Evolutionary conservation across 2,329 filamentous ascomycete genomes (phyloP).

Genomic region (Fragosphaeria purpurea): DNA sequence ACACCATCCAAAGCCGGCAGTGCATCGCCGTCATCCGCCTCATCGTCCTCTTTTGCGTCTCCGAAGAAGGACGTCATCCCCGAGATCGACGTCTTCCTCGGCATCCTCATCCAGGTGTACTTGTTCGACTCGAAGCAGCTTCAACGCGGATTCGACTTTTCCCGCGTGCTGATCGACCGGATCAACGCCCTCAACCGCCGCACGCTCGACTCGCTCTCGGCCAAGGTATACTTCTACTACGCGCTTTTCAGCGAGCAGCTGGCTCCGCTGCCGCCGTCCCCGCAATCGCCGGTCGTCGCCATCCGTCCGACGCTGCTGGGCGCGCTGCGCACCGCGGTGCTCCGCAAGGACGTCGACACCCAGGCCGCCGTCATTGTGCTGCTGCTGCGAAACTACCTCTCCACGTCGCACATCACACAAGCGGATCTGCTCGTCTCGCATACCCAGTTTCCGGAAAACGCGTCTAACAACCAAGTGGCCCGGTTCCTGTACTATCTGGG

Average conservation of each 20-base stretch:
- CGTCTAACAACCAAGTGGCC: constrained; percentile 96
- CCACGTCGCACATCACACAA: constrained; percentile 92
- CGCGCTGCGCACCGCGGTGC: constrained; percentile 85
- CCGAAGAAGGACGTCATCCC: constrained; percentile 70
- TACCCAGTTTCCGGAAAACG: constrained; percentile 87
- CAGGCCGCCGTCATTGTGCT: constrained; percentile 93
- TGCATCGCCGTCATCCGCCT: background rate
- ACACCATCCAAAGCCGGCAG: constrained; percentile 37
- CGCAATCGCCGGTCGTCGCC: constrained; percentile 74
- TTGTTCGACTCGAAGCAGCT: constrained; percentile 78
- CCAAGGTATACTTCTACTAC: constrained; percentile 97
- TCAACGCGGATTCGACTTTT: constrained; percentile 75
- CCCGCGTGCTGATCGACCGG: constrained; percentile 69
- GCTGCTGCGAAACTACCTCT: constrained; percentile 88
- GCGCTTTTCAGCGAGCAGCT: constrained; percentile 91
- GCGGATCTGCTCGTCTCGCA: constrained; percentile 93
- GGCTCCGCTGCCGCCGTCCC: constrained; percentile 76
- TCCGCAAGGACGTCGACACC: constrained; percentile 95
- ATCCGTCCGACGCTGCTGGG: constrained; percentile 80
- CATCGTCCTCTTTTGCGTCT: constrained; percentile 4
- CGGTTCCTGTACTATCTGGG: constrained; percentile 96
- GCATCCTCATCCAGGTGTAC: constrained; percentile 77
- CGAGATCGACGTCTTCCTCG: constrained; percentile 81
- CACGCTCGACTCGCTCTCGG: constrained; percentile 85
- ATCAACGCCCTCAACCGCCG: constrained; percentile 85